phyloP scores from a whole-genome alignment of 208 protist species.

The Trypanosoma congolense region DNA sequence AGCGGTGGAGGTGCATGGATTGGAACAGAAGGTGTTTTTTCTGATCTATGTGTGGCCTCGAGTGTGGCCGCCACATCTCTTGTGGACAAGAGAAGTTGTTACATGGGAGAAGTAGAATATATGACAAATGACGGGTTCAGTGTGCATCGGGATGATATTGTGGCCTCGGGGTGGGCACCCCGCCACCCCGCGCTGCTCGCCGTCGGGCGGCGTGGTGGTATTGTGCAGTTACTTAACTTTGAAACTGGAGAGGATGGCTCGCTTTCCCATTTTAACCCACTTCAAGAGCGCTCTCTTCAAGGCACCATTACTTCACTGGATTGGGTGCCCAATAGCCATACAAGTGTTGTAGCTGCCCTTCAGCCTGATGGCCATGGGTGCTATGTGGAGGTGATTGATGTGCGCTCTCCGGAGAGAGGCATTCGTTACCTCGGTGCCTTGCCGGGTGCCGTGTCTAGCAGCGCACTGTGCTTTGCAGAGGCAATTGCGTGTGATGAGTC shows the following conservation, averaged over 20 bases:
- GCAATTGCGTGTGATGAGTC: constrained; percentile 56
- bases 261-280: background rate
- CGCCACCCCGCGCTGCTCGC: constrained; percentile 48
- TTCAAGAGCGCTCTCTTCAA: constrained; percentile 30
- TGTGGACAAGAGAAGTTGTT: too few relatives aligned
- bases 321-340: constrained; percentile 58
- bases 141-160: constrained; percentile 6
- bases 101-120: background rate
- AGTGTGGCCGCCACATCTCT: too few relatives aligned
- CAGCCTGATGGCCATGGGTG: constrained; percentile 45
- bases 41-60: background rate
- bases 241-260: constrained; percentile 26
- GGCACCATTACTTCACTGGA: constrained; percentile 58
- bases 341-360: constrained; percentile 48
- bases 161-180: constrained; percentile 51
- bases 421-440: constrained; percentile 50
- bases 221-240: constrained; percentile 63
- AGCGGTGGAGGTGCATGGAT: constrained; percentile 18
- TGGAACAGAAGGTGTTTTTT: constrained; percentile 10
- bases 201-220: constrained; percentile 44
- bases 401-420: constrained; percentile 44
- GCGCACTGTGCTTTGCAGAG: constrained; percentile 51
- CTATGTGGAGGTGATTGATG: constrained; percentile 62
- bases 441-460: constrained; percentile 14
- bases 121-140: background rate